Base-by-base conservation (phyloP, 768 basidiomycete species). In the Tricholoma hemisulphureum region DNA sequence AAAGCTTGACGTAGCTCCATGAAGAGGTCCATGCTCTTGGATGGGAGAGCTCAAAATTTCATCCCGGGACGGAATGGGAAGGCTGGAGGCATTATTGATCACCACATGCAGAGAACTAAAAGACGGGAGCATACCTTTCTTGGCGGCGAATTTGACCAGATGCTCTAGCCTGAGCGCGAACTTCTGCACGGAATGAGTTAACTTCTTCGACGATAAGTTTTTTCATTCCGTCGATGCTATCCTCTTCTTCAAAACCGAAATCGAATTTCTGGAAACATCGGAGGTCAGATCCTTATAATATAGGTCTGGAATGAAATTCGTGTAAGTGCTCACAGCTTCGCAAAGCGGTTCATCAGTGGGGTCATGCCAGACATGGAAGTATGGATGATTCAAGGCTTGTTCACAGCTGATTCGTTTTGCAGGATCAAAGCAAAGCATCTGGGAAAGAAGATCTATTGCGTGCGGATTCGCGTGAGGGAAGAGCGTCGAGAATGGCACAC, bases 151-250 rank as follows among this genome's bases (percentile, higher is more conserved):
- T 83, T 69, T 90, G 89, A 4, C 85, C 85, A 9, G 84, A 77
- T 1, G 83, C 84, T 34, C 89, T 78, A 11, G 89, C 85, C 65
- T 95, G 93, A n/a, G 83, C 80, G 55, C 96, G 84, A 7, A 98
- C 95, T 69, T 95, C 87, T 8, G 88, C 82, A 34, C 97, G 86
- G 85, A 99, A 98, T 11, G 81, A 70, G 59, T 85, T 86, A 35
- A 98, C 96, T 72, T 98, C 95, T 26, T 95, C 85, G 21, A 98
- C 86, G 64, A 99, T 99, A 69, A 98, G 73, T 61, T 83, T 85
- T 74, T 96, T 93, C 97, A 99, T 99, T 8, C 97, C 97, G 45
- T 96, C 93, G 62, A 96, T 95, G 57, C 86, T 87, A 59, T 99
- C 97, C 74, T 98, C 97, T 62, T 91, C 89, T 74, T 99, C 97